These are phyloP conservation scores for Agaricus sinodeliciosus DNA, from an alignment of 768 basidiomycete species.

Conservation along the genomic window DNA sequence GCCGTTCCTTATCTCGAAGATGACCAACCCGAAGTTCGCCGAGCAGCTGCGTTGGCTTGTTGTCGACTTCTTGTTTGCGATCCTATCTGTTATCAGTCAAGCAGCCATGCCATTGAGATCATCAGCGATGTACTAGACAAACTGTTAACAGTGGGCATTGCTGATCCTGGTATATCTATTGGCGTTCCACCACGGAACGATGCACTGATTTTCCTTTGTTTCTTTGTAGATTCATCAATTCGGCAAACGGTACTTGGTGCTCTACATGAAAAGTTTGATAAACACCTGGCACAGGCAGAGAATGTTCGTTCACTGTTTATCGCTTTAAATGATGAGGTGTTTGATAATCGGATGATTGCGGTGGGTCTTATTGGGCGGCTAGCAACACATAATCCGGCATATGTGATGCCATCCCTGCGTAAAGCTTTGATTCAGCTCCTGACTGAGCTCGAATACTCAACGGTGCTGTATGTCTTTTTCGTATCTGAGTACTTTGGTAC, in stretches of 20 bases:
- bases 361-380: slow-evolving; percentile 89
- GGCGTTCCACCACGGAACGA: slow-evolving; percentile 4
- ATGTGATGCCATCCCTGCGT: slow-evolving; percentile 95
- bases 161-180: slow-evolving; percentile 73
- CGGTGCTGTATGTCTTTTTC: slow-evolving; percentile 46
- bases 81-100: slow-evolving; percentile 93
- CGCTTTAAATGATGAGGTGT: slow-evolving; percentile 94
- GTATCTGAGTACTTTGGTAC: background rate
- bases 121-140: slow-evolving; percentile 99
- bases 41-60: slow-evolving; percentile 87
- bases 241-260: slow-evolving; percentile 80
- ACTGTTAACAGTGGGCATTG: slow-evolving; percentile 88
- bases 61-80: slow-evolving; percentile 89
- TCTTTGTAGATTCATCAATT: slow-evolving; percentile 63
- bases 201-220: background rate
- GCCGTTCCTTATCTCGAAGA: slow-evolving; percentile 93
- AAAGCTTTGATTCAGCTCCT: slow-evolving; percentile 94
- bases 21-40: slow-evolving; percentile 80
- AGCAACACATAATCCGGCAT: slow-evolving; percentile 93
- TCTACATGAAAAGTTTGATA: slow-evolving; percentile 91
- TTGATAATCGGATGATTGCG: slow-evolving; percentile 86
- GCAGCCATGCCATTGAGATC: slow-evolving; percentile 92
- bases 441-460: slow-evolving; percentile 95
- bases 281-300: slow-evolving; percentile 95
- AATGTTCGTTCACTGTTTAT: slow-evolving; percentile 97